Evolutionary conservation across 306 rosid genomes (phyloP).

Genomic region (Cicer cuneatum): DNA sequence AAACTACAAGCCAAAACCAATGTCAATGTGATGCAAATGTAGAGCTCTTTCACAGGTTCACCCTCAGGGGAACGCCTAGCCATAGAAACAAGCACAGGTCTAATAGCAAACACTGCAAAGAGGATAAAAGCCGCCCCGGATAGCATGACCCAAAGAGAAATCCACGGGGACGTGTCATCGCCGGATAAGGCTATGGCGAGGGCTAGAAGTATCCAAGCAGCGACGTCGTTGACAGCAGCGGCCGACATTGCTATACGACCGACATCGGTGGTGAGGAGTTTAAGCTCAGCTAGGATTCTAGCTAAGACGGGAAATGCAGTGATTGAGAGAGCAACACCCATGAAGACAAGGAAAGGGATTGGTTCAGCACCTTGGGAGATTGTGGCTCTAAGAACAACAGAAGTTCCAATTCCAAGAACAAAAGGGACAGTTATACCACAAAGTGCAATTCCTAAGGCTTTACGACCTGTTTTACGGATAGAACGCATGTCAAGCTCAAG

Average conservation of each 20-base stretch:
- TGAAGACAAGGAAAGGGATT: slow-evolving; percentile 66
- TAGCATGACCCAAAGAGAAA: slow-evolving; percentile 69
- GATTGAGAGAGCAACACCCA: slow-evolving; percentile 79
- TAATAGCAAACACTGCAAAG: slow-evolving; percentile 47
- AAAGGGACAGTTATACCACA: slow-evolving; percentile 68
- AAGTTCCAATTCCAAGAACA: slow-evolving; percentile 69
- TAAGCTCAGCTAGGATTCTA: slow-evolving; percentile 79
- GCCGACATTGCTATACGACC: slow-evolving; percentile 81
- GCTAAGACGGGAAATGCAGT: slow-evolving; percentile 82
- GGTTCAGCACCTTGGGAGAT: slow-evolving; percentile 52
- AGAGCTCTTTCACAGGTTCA: slow-evolving; percentile 71
- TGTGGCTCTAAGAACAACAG: slow-evolving; percentile 58
- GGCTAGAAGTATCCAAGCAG: slow-evolving; percentile 79
- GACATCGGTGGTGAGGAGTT: slow-evolving; percentile 73
- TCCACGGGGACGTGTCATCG: slow-evolving; percentile 48
- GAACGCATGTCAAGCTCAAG: slow-evolving; percentile 73
- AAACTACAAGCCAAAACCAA: slow-evolving; percentile 69
- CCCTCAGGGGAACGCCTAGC: slow-evolving; percentile 65
- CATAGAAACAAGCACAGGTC: slow-evolving; percentile 58
- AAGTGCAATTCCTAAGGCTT: slow-evolving; percentile 60
- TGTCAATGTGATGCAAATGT: slow-evolving; percentile 62
- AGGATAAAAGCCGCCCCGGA: slow-evolving; percentile 51
- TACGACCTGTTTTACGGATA: slow-evolving; percentile 55
- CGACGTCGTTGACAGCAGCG: slow-evolving; percentile 76
- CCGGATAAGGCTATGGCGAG: slow-evolving; percentile 76